Evolutionary conservation across 140 eudicot genomes (phyloP), one percentile per base, ranked within the genome.

Genomic region (Cichorium intybus): DNA sequence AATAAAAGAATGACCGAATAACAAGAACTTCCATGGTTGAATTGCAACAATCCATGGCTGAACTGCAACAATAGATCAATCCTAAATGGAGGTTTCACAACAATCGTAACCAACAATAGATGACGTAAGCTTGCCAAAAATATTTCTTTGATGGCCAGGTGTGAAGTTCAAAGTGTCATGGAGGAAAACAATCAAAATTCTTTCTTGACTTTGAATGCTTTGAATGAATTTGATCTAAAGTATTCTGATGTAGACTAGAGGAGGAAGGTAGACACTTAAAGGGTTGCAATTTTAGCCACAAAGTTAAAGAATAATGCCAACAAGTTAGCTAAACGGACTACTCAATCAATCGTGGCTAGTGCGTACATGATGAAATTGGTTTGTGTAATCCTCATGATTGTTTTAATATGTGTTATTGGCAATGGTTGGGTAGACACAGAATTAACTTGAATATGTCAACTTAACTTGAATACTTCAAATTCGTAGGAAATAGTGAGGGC

Each of bases 211-310:
- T 56, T 88, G 22, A 88, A 88, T 72, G 96, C 96, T 1, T 68
- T 88, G 79, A 88, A 88, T 66, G 96, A 88, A 80, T 88, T 85
- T 78, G 96, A 88, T 70, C 81, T 90, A 0, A 88, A 88, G 80
- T 88, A 41, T 43, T 69, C 74, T 0, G 74, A 66, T 26, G 74
- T 69, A 1, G 74, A 69, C 10, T 69, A 66, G 74, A 56, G 74
- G 16, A 69, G 74, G 57, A 69, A 69, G 62, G 26, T 56, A 14
- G 62, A 56, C 14, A 56, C 62, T 56, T 41, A 56, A 56, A 26
- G 62, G 10, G 62, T 37, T 56, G 62, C 62, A 3, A 41, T 56
- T 56, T 56, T 56, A 57, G 47, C 64, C 0, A 57, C 64, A 2
- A 47, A 57, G 23, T 57, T 57, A 84, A 86, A 86, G 77, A 86